Conservation (phyloP, 495 filamentous ascomycete species). For the Venustampulla echinocandica region DNA sequence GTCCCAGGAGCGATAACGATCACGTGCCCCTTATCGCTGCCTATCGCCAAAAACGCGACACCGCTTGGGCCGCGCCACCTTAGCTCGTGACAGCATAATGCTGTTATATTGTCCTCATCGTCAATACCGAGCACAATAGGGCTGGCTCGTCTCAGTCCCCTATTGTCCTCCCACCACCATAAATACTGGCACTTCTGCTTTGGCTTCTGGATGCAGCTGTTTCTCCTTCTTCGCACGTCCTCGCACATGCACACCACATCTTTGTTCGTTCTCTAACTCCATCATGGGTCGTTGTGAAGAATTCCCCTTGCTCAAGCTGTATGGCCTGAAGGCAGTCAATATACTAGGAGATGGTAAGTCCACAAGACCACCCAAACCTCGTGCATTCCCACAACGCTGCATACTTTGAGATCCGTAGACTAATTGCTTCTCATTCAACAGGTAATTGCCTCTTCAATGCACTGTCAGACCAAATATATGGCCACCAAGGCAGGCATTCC, state of each 20-base stretch:
- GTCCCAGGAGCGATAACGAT: no score
- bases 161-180: background rate
- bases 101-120: background rate
- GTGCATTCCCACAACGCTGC: background rate
- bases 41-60: no score
- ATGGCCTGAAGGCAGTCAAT: constrained; percentile 41
- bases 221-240: background rate
- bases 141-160: background rate
- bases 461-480: constrained; percentile 66
- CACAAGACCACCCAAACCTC: background rate
- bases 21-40: background rate
- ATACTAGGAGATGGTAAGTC: constrained; percentile 44
- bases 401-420: background rate
- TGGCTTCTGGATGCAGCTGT: background rate
- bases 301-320: constrained; percentile 43
- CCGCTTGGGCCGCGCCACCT: no score
- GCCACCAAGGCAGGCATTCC: constrained; percentile 46
- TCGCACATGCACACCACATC: constrained; percentile 4
- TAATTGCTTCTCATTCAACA: constrained; percentile 22
- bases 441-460: constrained; percentile 75
- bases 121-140: background rate
- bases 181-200: background rate
- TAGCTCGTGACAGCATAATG: background rate
- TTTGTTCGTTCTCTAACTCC: background rate
- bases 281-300: constrained; percentile 28